phyloP scores from a whole-genome alignment of 2,329 filamentous ascomycete species.

The Arthrobotrys entomopaga region DNA sequence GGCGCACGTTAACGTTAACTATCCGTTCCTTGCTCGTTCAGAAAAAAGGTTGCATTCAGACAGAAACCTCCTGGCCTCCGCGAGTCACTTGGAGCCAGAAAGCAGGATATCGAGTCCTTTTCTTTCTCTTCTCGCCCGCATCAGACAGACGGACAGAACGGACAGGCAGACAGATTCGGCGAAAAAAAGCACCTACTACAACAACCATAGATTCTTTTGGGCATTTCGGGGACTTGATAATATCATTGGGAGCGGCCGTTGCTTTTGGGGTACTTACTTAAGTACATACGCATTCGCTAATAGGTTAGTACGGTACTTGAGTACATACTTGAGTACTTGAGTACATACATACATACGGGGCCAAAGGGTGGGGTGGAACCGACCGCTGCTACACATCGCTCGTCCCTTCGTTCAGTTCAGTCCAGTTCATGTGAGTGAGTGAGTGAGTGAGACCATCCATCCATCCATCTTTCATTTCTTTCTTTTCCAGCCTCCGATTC shows the following conservation, averaged over 20 bases:
- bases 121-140: conserved; percentile 48
- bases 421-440: neutral
- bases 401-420: neutral
- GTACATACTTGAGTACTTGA: too few relatives aligned
- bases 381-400: conserved; percentile 2
- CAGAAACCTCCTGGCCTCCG: conserved; percentile 40
- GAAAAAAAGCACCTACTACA: conserved; percentile 38
- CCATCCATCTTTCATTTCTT: conserved; percentile 51
- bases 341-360: conserved; percentile 1
- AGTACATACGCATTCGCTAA: neutral
- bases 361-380: conserved; percentile 53
- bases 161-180: conserved; percentile 54
- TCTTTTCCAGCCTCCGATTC: conserved; percentile 50
- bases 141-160: too few relatives aligned
- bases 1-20: conserved; percentile 55
- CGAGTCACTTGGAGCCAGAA: conserved; percentile 54
- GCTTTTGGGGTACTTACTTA: too few relatives aligned
- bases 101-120: conserved; percentile 50
- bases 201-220: conserved; percentile 28
- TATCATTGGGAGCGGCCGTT: conserved; percentile 19
- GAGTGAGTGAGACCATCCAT: neutral
- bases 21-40: conserved; percentile 51
- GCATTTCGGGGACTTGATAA: neutral
- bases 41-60: conserved; percentile 49
- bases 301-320: too few relatives aligned